A percentile compares a stretch with the other conserved stretches of the same genome.
Evolutionary conservation across 2,329 filamentous ascomycete species (phyloP).

Genomic region (Corinectria fuckeliana): DNA sequence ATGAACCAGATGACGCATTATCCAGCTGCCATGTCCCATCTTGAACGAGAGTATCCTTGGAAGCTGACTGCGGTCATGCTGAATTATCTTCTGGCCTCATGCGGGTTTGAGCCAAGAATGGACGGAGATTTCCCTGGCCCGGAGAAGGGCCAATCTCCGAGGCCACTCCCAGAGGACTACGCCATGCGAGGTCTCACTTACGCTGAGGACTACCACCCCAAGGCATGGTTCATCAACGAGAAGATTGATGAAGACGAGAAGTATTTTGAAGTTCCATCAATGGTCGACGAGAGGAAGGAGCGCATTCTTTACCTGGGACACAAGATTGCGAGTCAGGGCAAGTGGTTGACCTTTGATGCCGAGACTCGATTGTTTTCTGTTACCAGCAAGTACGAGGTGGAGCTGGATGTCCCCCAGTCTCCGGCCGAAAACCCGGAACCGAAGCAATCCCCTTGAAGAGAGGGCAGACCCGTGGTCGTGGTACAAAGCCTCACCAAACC

Average conservation of each 20-base stretch:
- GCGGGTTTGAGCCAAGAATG: constrained; percentile 45
- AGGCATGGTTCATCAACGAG: constrained; percentile 62
- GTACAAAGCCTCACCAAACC: too few species aligned
- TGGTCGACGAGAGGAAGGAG: constrained; percentile 62
- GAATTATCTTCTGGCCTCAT: constrained; percentile 43
- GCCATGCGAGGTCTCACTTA: constrained; percentile 69
- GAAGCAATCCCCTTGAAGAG: background rate
- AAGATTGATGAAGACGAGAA: constrained; percentile 73
- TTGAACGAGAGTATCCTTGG: constrained; percentile 61
- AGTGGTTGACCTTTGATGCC: constrained; percentile 56
- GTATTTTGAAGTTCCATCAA: constrained; percentile 66
- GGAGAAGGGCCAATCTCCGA: constrained; percentile 50
- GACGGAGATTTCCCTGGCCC: constrained; percentile 55
- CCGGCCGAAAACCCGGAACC: background rate
- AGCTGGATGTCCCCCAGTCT: constrained; percentile 31
- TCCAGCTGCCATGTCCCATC: constrained; percentile 49
- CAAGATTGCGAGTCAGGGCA: constrained; percentile 49
- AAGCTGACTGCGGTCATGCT: constrained; percentile 47
- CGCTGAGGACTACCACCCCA: constrained; percentile 63
- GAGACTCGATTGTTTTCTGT: constrained; percentile 48
- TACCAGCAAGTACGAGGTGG: constrained; percentile 44
- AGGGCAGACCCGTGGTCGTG: too few species aligned
- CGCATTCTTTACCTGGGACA: constrained; percentile 65
- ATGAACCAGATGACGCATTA: constrained; percentile 53
- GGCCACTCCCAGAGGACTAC: constrained; percentile 73